A percentile compares a stretch with the other conserved stretches of the same genome.
Evolutionary conservation across 2,329 filamentous ascomycete species (phyloP).

Genomic region (Incumbomyces delicatus): DNA sequence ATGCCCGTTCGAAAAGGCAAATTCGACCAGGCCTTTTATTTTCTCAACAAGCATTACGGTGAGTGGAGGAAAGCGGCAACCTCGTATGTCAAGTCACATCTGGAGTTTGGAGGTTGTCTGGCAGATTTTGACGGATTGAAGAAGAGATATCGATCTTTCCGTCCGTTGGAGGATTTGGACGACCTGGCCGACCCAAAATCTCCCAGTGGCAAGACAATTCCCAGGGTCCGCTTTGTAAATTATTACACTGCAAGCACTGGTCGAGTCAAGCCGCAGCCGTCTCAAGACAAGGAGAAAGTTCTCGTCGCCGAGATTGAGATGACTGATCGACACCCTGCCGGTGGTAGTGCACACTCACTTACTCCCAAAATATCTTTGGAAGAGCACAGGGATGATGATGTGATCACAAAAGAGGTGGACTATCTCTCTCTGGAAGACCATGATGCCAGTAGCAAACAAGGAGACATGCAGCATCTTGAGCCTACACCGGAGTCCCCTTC

Average conservation of each 20-base stretch:
- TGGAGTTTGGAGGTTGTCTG: constrained; percentile 74
- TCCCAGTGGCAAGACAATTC: constrained; percentile 22
- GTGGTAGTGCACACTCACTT: background rate
- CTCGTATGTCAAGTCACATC: constrained; percentile 64
- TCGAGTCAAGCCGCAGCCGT: constrained; percentile 45
- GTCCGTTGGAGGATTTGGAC: constrained; percentile 62
- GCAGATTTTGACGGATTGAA: constrained; percentile 65
- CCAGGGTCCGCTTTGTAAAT: constrained; percentile 67
- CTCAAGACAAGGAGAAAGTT: background rate
- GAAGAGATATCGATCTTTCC: constrained; percentile 57
- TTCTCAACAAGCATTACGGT: constrained; percentile 71
- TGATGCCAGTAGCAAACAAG: background rate
- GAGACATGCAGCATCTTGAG: constrained; percentile 5
- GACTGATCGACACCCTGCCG: constrained; percentile 16
- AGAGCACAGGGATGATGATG: constrained; percentile 31
- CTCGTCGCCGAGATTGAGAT: constrained; percentile 7
- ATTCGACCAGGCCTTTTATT: constrained; percentile 55
- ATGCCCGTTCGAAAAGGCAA: constrained; percentile 61
- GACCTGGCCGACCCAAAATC: constrained; percentile 35
- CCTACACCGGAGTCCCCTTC: background rate
- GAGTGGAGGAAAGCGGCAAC: constrained; percentile 60
- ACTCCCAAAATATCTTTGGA: constrained; percentile 40
- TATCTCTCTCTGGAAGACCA: constrained; percentile 11
- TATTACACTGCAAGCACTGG: constrained; percentile 86
- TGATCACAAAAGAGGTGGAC: constrained; percentile 24